A percentile compares a stretch with the other conserved stretches of the same genome.
Conservation (phyloP, 805 yeast species). For the Pichia membranifaciens region DNA sequence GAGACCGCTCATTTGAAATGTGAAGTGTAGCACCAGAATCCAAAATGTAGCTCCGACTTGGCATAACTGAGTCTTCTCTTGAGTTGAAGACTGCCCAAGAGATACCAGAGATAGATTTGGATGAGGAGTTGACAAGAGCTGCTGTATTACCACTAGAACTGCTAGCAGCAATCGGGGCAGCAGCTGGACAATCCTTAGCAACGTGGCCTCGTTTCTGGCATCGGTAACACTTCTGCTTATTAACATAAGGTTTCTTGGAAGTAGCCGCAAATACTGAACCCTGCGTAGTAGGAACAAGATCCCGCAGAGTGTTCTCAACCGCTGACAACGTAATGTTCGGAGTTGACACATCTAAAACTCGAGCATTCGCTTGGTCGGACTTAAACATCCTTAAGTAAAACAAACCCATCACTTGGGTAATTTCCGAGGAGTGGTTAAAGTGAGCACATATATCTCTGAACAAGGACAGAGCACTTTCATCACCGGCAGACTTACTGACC, state of each 20-base stretch:
- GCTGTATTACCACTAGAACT: not conserved
- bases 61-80: too few species aligned
- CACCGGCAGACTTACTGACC: not conserved
- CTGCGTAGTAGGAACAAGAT: constrained; percentile 1
- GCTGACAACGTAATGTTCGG: not conserved
- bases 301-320: not conserved
- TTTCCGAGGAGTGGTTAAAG: not conserved
- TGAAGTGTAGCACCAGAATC: constrained; percentile 3
- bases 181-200: not conserved
- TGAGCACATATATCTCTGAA: not conserved
- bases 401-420: constrained; percentile 1
- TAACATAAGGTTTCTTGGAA: not conserved
- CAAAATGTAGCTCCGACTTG: not conserved
- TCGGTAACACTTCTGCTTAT: not conserved
- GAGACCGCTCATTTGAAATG: not conserved
- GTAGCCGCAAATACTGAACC: not conserved
- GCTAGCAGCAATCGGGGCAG: not conserved
- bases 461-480: not conserved
- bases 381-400: constrained; percentile 2
- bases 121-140: too few species aligned
- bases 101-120: not conserved
- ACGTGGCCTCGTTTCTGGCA: not conserved
- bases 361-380: not conserved
- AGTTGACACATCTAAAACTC: constrained; percentile 2
- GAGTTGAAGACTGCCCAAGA: not conserved